Conservation (phyloP, 2,329 filamentous ascomycete genomes). For the Pseudogymnoascus sp. region DNA sequence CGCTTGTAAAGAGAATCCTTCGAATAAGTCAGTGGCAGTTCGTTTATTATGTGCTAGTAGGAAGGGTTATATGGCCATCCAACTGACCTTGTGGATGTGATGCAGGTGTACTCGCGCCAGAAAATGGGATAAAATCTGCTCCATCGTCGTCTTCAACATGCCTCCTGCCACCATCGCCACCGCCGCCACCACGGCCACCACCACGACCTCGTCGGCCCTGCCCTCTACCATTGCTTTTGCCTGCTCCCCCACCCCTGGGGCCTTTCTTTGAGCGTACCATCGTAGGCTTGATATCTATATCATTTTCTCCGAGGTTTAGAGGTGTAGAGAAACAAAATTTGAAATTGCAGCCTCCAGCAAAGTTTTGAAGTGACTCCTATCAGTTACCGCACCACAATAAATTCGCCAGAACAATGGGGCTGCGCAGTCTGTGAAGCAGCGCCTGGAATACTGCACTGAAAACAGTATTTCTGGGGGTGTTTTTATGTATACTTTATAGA, state of each 20-base stretch:
- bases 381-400: not conserved
- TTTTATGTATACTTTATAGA: not conserved
- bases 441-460: not conserved
- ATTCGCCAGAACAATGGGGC: not conserved
- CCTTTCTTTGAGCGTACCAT: conserved; percentile 13
- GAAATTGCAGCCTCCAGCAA: not conserved
- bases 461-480: not conserved
- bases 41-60: not conserved
- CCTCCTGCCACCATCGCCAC: conserved; percentile 17
- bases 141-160: conserved; percentile 12
- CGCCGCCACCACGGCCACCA: conserved; percentile 12
- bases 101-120: not conserved
- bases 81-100: not conserved
- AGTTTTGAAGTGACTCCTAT: not conserved
- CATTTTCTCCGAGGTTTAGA: not conserved
- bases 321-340: not conserved
- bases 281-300: not conserved
- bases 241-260: conserved; percentile 11
- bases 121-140: conserved; percentile 15
- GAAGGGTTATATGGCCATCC: not conserved
- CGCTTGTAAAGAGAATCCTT: conserved; percentile 41
- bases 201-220: conserved; percentile 15
- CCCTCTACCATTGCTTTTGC: conserved; percentile 14
- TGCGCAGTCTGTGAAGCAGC: not conserved
- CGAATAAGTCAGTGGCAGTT: conserved; percentile 24